These are phyloP conservation scores for Jimgerdemannia flammicorona DNA, from an alignment of 192 early-diverging fungal species.

Conservation along the genomic window DNA sequence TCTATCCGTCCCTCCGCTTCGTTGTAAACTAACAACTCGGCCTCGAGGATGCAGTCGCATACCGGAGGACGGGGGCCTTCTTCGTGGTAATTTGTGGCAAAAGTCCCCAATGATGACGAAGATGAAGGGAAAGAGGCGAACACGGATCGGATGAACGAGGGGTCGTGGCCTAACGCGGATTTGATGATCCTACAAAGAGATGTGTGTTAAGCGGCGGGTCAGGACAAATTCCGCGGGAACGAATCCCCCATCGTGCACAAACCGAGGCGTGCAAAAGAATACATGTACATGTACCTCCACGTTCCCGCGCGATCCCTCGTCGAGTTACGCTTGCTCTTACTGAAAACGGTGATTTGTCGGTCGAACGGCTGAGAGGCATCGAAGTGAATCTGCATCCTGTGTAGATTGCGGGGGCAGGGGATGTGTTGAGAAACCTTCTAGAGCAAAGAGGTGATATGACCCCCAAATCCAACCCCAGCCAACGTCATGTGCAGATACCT, in stretches of 20 bases:
- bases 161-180: background rate
- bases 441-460: no score
- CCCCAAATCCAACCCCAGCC: no score
- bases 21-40: background rate
- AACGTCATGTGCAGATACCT: no score
- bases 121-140: background rate
- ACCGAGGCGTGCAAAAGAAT: no score
- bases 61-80: background rate
- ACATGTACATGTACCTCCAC: background rate
- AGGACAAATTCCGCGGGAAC: no score
- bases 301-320: background rate
- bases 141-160: background rate
- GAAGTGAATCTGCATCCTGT: background rate
- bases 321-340: background rate
- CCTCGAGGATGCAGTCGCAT: background rate
- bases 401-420: background rate
- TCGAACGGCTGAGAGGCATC: background rate
- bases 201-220: background rate
- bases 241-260: no score
- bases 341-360: background rate
- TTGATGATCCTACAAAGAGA: background rate
- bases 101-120: background rate
- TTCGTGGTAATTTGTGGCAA: no score
- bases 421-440: no score
- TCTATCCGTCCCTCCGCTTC: background rate